Base-by-base conservation (phyloP, 106 monocot genomes). In the Cymbidium sinense region DNA sequence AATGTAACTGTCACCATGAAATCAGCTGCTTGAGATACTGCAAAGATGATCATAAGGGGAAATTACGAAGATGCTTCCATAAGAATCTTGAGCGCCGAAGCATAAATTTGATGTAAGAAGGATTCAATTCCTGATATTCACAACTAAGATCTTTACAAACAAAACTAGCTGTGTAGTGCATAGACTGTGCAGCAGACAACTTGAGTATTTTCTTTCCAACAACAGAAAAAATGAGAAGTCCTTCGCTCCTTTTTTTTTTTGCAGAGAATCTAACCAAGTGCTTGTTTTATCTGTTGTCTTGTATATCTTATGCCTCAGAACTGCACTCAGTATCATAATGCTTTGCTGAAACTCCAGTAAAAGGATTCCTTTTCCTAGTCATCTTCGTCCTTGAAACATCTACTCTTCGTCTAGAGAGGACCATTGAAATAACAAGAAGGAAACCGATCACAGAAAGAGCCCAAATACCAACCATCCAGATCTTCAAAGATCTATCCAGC, bases 381-480 rank as follows among this genome's bases (percentile, higher is more conserved):
- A 73, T 65, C 75, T 87, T 91, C 5, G 61, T 55, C 76, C 84
- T 82, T n/a, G 70, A 55, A 61, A 75, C 67, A 21, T 83, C 86
- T 31, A 70, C 58, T 81, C 70, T 86, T 13, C 65, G 77, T 13
- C 76, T 80, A 31, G 95, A 86, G 29, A 96, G 78, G 15, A 77
- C 76, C 76, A 96, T 76, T 12, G 90, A 89, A 34, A 94, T 84
- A 18, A 87, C 78, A 69, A 52, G 82, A 25, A 99, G 82, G 80
- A 95, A 93, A 11, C 85, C 85, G 23, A 95, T 23, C 61, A 99
- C 88, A n/a, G 82, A 84, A 43, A 95, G 64, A 70, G 86, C 89
- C 99, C 99, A 99, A 1, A 99, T 70, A 29, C 79, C 87, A 39
- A 99, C 75, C 75, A 93, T 83, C 90, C 92, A 86, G 34, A 88